Conservation (phyloP, 257 asterid species). For the Jacaranda copaia region DNA sequence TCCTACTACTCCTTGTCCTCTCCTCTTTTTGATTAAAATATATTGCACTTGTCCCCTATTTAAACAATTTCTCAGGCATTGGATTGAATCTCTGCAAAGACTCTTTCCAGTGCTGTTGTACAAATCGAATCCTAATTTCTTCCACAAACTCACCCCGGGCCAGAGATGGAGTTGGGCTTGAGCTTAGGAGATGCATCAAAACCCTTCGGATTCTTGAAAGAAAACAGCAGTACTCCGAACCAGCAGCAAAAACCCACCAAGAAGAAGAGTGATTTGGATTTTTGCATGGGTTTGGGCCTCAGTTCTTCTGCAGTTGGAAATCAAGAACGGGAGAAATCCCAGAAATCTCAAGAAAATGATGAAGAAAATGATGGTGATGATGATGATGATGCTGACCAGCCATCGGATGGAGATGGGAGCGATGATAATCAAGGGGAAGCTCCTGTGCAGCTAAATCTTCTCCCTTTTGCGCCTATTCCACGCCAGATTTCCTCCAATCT, state of each 20-base stretch:
- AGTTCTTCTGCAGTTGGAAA: constrained; percentile 25
- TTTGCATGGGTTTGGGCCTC: constrained; percentile 67
- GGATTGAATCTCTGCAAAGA: constrained; percentile 62
- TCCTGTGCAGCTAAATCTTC: constrained; percentile 68
- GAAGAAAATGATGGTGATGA: constrained; percentile 31
- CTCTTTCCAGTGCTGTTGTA: constrained; percentile 43
- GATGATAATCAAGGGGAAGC: constrained; percentile 39
- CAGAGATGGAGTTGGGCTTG: constrained; percentile 73
- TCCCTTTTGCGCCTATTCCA: constrained; percentile 60
- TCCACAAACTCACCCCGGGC: not conserved
- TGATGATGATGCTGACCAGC: constrained; percentile 37
- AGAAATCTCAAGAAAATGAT: constrained; percentile 32
- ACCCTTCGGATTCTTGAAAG: constrained; percentile 38
- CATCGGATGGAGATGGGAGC: constrained; percentile 27
- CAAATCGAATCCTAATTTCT: constrained; percentile 31
- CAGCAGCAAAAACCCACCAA: constrained; percentile 18
- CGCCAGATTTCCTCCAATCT: constrained; percentile 46
- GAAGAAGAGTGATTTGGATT: constrained; percentile 38
- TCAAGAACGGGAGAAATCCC: constrained; percentile 31
- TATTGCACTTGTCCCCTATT: constrained; percentile 21
- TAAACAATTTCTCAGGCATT: constrained; percentile 44
- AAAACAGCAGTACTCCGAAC: not conserved
- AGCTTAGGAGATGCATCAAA: constrained; percentile 68
- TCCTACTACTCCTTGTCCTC: constrained; percentile 43
- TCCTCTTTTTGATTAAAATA: constrained; percentile 30